Base-by-base conservation (phyloP, 2,329 filamentous ascomycete species). In the Aurifilum marmelostoma region DNA sequence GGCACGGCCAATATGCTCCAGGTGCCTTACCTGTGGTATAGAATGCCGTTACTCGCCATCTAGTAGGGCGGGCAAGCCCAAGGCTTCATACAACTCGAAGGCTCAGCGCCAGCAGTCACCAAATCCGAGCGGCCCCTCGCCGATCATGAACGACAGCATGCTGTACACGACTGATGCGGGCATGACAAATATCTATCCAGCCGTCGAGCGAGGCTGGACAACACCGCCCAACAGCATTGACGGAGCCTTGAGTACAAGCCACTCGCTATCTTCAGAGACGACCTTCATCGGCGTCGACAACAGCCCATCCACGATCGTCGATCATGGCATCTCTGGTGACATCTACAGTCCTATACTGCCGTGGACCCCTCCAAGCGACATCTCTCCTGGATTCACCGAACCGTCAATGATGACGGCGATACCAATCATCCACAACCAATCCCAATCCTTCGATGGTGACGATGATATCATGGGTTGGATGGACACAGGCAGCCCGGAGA, bases 31-130 rank as follows among this genome's bases (percentile, higher is more conserved):
- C 3, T 83, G 81, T 58, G 85, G 85, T 9, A 80, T 82, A 54
- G 78, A 84, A 62, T 87, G 85, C 72, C 80, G 79, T 11, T 87
- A 87, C 72, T 86, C 84, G 21, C 84, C 84, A 1, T 86, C 84
- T 0, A 84, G 81, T 72, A 79, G 84, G 65, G 80, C 82, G 1
- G 84, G 84, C 43, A 85, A 85, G 73, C 80, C 82, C 47, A 85
- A 84, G 71, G 76, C 81, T 39, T 79, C 81, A 32, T 77, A 78
- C 24, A 75, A 66, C 66, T 72, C 74, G 58, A 74, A 66, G 65
- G 60, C 66, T 47, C 72, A 71, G 67, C 67, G 67, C 41, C 66
- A 68, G 68, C n/a, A 39, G 37, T 7, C 63, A 1, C 60, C 62
- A 27, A 74, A 75, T 14, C 71, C 75, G 62, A 69, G 72, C 9